A percentile compares a stretch with the other conserved stretches of the same genome.
These are phyloP conservation scores for Metschnikowia bowlesiae DNA, from an alignment of 805 yeast species.

Conservation along the genomic window DNA sequence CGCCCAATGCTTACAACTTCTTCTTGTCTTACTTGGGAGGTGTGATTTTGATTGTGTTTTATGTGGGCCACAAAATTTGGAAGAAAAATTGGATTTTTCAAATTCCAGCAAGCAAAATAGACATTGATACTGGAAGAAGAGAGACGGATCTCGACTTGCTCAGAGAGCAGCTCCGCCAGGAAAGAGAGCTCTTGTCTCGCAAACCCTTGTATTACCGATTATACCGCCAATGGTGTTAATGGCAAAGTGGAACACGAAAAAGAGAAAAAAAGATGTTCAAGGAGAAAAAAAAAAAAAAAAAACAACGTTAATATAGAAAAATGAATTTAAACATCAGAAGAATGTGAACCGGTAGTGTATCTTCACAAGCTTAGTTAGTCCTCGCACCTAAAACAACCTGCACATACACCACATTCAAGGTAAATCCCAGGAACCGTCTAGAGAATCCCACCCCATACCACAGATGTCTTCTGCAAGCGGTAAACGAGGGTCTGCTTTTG, in stretches of 20 bases:
- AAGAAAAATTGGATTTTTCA: slow-evolving; percentile 43
- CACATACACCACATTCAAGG: not conserved
- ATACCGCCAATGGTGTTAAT: slow-evolving; percentile 34
- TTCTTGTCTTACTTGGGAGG: slow-evolving; percentile 46
- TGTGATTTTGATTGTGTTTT: slow-evolving; percentile 41
- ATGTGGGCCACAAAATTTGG: slow-evolving; percentile 44
- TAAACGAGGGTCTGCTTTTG: slow-evolving; percentile 27
- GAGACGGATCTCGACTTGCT: slow-evolving; percentile 53
- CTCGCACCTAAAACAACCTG: not conserved
- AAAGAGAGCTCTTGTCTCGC: slow-evolving; percentile 20
- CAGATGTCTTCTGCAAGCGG: not conserved
- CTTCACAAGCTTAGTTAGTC: not conserved
- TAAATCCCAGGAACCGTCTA: not conserved
- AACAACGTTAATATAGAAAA: not conserved
- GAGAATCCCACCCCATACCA: not conserved
- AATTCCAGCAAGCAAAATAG: slow-evolving; percentile 47
- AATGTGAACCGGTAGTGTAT: too few species aligned
- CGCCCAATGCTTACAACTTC: slow-evolving; percentile 33
- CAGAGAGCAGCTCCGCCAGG: slow-evolving; percentile 33
- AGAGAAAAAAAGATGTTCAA: not conserved
- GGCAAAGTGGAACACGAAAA: not conserved
- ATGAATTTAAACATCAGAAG: not conserved
- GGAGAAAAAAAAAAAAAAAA: not conserved
- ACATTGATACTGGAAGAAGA: slow-evolving; percentile 61
- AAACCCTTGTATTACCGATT: slow-evolving; percentile 34